Conservation (phyloP, 2,329 filamentous ascomycete genomes). For the Tetracladium maxilliforme region DNA sequence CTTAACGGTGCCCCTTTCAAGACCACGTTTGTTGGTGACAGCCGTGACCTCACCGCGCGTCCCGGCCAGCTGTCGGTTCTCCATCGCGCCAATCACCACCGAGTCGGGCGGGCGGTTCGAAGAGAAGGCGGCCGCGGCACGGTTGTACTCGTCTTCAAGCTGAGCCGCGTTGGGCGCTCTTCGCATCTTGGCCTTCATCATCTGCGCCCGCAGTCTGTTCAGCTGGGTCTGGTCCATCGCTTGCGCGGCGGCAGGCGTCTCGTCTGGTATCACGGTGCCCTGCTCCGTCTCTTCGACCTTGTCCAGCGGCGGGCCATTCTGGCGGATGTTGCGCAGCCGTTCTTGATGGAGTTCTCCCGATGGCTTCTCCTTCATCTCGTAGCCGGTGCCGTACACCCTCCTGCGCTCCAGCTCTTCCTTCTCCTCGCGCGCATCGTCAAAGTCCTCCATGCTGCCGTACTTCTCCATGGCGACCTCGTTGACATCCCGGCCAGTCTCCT, state of each 20-base stretch:
- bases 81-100: conserved; percentile 74
- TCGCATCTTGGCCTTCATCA: conserved; percentile 90
- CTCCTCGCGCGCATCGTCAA: conserved; percentile 88
- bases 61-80: conserved; percentile 78
- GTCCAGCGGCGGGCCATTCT: conserved; percentile 16
- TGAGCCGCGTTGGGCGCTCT: conserved; percentile 59
- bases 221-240: conserved; percentile 63
- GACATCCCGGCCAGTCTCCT: conserved; percentile 55
- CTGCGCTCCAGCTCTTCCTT: conserved; percentile 78
- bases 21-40: conserved; percentile 66
- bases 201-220: conserved; percentile 80
- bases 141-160: conserved; percentile 74
- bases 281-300: conserved; percentile 26
- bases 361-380: conserved; percentile 73
- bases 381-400: conserved; percentile 70
- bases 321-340: conserved; percentile 42
- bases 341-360: conserved; percentile 76
- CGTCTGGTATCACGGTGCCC: conserved; percentile 39
- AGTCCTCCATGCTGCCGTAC: conserved; percentile 68
- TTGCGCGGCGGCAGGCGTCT: conserved; percentile 29
- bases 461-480: conserved; percentile 76
- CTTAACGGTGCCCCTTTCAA: conserved; percentile 70
- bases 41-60: conserved; percentile 57
- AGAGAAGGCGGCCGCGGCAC: conserved; percentile 51
- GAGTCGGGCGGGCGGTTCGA: conserved; percentile 43